phyloP scores from a whole-genome alignment of 495 filamentous ascomycete species.

The Penicillium diatomitis region DNA sequence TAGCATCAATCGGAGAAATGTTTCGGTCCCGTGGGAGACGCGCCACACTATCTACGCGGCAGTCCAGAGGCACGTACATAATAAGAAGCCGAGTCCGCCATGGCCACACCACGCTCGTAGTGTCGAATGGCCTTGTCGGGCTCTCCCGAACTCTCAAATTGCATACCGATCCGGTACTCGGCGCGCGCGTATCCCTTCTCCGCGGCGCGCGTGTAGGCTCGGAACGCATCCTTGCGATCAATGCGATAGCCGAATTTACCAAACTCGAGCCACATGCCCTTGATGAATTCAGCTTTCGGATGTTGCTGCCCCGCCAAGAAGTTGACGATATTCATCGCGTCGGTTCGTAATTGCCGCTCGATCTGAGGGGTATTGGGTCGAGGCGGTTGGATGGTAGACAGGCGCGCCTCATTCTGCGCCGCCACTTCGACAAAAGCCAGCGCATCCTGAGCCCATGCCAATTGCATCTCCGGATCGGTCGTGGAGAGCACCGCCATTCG shows the following conservation, averaged over 20 bases:
- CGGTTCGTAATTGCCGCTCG: conserved; percentile 76
- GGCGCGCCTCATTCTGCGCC: conserved; percentile 54
- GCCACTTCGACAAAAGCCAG: conserved; percentile 82
- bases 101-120: conserved; percentile 68
- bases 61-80: conserved; percentile 42
- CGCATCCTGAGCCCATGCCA: conserved; percentile 91
- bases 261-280: conserved; percentile 95
- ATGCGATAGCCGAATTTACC: conserved; percentile 83
- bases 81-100: conserved; percentile 82
- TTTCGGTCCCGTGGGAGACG: background rate
- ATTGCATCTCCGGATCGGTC: conserved; percentile 91
- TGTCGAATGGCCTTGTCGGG: conserved; percentile 81
- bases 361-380: conserved; percentile 72
- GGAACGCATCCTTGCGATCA: conserved; percentile 91
- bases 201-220: conserved; percentile 74
- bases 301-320: conserved; percentile 89
- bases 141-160: conserved; percentile 90
- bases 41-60: too few species aligned
- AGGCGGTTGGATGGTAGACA: conserved; percentile 53
- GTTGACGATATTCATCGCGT: conserved; percentile 83
- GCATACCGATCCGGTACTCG: conserved; percentile 97
- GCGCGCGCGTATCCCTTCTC: conserved; percentile 87
- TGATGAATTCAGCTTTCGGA: conserved; percentile 89
- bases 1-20: background rate
- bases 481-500: conserved; percentile 79